Evolutionary conservation across 2,329 filamentous ascomycete genomes (phyloP).

Genomic region (Didymella pinodella): DNA sequence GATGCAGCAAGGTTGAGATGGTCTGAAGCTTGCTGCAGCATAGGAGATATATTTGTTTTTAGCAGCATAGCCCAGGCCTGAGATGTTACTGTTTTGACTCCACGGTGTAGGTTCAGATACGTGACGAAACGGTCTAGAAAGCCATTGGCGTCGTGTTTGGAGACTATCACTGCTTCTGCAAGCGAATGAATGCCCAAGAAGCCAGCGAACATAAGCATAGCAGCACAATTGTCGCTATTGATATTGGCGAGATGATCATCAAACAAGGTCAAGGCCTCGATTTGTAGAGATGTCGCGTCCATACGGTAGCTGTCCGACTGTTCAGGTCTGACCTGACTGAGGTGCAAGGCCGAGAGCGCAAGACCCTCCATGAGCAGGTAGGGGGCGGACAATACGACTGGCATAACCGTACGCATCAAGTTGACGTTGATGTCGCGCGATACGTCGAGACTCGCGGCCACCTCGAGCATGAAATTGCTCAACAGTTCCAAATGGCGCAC

Average conservation of each 20-base stretch:
- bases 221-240: constrained; percentile 22
- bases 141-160: constrained; percentile 15
- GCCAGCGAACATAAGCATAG: constrained; percentile 28
- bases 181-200: constrained; percentile 28
- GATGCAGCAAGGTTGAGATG: constrained; percentile 12
- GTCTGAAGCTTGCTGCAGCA: constrained; percentile 15
- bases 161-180: constrained; percentile 23
- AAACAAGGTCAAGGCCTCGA: constrained; percentile 24
- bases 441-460: constrained; percentile 16
- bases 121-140: constrained; percentile 29
- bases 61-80: constrained; percentile 24
- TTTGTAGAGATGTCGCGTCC: constrained; percentile 28
- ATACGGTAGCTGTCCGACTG: constrained; percentile 22
- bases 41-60: constrained; percentile 22
- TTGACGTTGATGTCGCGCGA: constrained; percentile 3
- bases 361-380: constrained; percentile 27
- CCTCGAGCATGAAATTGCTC: constrained; percentile 30
- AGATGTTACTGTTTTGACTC: constrained; percentile 22
- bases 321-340: constrained; percentile 21
- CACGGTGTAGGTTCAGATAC: constrained; percentile 31
- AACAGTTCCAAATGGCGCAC: constrained; percentile 33
- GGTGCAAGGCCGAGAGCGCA: constrained; percentile 31
- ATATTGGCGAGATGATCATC: constrained; percentile 17
- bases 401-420: constrained; percentile 19
- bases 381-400: constrained; percentile 24